Percentiles rank a stretch among this genome's conserved stretches.
Conservation (phyloP, 1,284 basidiomycete genomes). For the Peniophora sp. region DNA sequence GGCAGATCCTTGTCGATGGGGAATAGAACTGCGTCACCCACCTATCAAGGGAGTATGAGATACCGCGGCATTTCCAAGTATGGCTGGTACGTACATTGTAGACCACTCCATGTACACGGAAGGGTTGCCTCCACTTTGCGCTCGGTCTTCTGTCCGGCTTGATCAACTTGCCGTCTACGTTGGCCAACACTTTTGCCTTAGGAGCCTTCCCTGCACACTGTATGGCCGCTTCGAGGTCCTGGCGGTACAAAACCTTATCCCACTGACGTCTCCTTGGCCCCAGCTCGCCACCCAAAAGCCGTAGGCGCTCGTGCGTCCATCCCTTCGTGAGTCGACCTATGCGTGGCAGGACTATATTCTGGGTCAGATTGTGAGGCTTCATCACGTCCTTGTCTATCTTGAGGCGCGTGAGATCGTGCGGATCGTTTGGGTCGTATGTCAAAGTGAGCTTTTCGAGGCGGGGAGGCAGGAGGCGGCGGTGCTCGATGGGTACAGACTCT, state of each 20-base stretch:
- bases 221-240: too few species aligned
- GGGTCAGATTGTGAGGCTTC: slow-evolving; percentile 41
- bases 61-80: slow-evolving; percentile 2
- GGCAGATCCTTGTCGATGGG: slow-evolving; percentile 11
- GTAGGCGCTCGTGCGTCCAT: slow-evolving; percentile 43
- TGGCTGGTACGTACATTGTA: slow-evolving; percentile 19
- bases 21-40: slow-evolving; percentile 49
- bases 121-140: slow-evolving; percentile 16
- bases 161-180: not conserved
- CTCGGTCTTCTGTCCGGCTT: slow-evolving; percentile 2
- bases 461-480: too few species aligned
- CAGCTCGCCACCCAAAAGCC: slow-evolving; percentile 34
- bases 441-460: too few species aligned
- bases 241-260: too few species aligned
- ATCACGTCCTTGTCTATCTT: slow-evolving; percentile 49
- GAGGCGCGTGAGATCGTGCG: too few species aligned
- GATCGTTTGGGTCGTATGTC: too few species aligned
- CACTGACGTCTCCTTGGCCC: too few species aligned
- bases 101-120: slow-evolving; percentile 26
- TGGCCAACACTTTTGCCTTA: not conserved
- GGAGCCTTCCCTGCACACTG: not conserved
- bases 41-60: slow-evolving; percentile 25
- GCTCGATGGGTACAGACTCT: too few species aligned
- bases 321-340: slow-evolving; percentile 41
- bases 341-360: slow-evolving; percentile 52